Base-by-base conservation (phyloP, 192 early-diverging fungal species). In the Lobulomyces angularis region DNA sequence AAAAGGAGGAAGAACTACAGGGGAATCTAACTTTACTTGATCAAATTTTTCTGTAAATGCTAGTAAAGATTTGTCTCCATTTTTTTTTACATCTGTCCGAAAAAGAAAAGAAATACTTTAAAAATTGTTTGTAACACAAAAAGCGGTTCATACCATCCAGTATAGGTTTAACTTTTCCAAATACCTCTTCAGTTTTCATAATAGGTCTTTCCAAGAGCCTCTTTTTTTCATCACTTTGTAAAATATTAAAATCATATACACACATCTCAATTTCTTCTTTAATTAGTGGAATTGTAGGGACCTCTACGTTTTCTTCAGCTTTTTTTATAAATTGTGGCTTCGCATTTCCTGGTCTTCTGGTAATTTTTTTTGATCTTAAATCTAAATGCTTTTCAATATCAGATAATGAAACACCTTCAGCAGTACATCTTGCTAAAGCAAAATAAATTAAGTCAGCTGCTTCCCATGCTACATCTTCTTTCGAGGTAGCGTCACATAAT, bases 371-470 rank as follows among this genome's bases (percentile, higher is more conserved):
- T 39, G 87, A 74, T 34, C 84, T 73, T 48, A 50, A 62, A 51
- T 98, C 83, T 44, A 98, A 62, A 26, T 88, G 81, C 47, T 62
- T 65, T 56, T 96, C 92, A 9, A 98, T 62, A 52, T 98, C 94
- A 1, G 74, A 48, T 29, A 98, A 61, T 6, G 62, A 58, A 1
- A 96, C 89, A 25, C 84, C 89, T 24, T 70, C 64, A 32, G 78
- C 71, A 0, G 83, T 73, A 58, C 87, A 90, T 50, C 86, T 90
- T 40, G 74, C 76, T 46, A 98, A 59, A 4, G 88, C 79, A 69
- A 98, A 98, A 65, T 94, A 98, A 42, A 98, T 71, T 41, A 96
- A 53, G 56, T 98, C 94, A 11, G 94, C 92, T 5, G 89, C 81
- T 61, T 98, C 91, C 71, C 82, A 91, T 2, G 90, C 88, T 57